These are phyloP conservation scores for Eucalyptus urophylla DNA, from an alignment of 345 rosid genomes.

Conservation along the genomic window DNA sequence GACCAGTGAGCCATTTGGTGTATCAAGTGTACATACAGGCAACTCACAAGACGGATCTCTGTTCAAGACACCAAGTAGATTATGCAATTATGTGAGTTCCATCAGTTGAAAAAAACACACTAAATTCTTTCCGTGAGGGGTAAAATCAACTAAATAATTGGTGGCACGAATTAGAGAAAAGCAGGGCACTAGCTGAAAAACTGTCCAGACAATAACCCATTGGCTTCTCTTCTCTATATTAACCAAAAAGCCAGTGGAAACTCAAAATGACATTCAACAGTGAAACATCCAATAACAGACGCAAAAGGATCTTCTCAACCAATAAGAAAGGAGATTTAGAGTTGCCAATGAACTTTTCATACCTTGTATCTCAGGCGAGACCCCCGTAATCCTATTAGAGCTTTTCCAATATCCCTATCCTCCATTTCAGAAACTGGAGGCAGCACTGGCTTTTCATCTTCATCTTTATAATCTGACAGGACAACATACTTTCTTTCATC, in stretches of 20 bases:
- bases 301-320: background rate
- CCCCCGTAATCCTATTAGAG: conserved; percentile 21
- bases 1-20: background rate
- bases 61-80: background rate
- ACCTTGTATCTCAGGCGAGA: conserved; percentile 65
- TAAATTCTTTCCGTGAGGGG: fast-evolving
- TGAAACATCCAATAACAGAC: background rate
- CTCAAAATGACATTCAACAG: background rate
- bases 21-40: background rate
- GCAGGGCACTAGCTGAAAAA: background rate
- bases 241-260: background rate
- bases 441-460: too few relatives aligned
- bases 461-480: too few relatives aligned
- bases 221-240: background rate
- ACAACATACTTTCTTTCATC: too few relatives aligned
- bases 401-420: too few relatives aligned
- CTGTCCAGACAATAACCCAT: background rate
- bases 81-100: background rate
- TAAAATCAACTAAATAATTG: background rate
- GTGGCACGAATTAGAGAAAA: background rate
- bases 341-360: background rate
- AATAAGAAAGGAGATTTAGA: background rate
- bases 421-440: too few relatives aligned
- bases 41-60: background rate
- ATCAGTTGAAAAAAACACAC: background rate